Base-by-base conservation (phyloP, 352 stramenopile genomes). In the Phytophthora pisi region DNA sequence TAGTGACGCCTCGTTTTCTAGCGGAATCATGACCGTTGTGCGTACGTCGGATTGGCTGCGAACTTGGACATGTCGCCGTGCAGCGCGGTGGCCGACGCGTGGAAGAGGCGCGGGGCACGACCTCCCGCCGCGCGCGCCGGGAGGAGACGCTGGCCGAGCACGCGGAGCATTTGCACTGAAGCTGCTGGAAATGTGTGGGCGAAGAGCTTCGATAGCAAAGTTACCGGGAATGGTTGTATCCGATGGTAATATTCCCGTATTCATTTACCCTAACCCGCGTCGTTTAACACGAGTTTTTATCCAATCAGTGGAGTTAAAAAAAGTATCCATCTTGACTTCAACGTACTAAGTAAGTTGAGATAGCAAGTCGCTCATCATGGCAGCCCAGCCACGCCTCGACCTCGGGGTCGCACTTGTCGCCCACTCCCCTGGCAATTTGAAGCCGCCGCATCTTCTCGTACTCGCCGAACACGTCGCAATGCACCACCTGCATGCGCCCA, bases 41-140 rank as follows among this genome's bases (percentile, higher is more conserved):
- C 84, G 47, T 77, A 92, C 84, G 77, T 91, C 38, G 82, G 78
- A 64, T 90, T 89, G 49, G 45, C 50, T 10, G 82, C 75, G 51
- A 90, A 91, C 63, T 81, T 74, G 55, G 84, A 87, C 67, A 76
- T 46, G 42, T 92, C 81, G 5, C 74, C 81, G 38, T 92, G 84
- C 40, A 81, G 68, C 3, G 78, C 70, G 74, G 45, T 51, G 4
- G 70, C 43, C 3, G 80, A 88, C 30, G 79, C 75, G 67, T 89
- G 80, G 61, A 89, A 81, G 20, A 71, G 66, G 45, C 70, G 66
- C 49, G 51, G 23, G 42, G 51, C 18, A 40, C 53, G 26, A 15
- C 20, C 16, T 30, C 11, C 49, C 26, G 24, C 52, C 53, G 56
- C 46, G 28, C 63, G 30, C 34, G 58, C 51, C 43, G 61, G 65